These are phyloP conservation scores for Agrocybe praecox DNA, from an alignment of 768 basidiomycete species.

Conservation along the genomic window DNA sequence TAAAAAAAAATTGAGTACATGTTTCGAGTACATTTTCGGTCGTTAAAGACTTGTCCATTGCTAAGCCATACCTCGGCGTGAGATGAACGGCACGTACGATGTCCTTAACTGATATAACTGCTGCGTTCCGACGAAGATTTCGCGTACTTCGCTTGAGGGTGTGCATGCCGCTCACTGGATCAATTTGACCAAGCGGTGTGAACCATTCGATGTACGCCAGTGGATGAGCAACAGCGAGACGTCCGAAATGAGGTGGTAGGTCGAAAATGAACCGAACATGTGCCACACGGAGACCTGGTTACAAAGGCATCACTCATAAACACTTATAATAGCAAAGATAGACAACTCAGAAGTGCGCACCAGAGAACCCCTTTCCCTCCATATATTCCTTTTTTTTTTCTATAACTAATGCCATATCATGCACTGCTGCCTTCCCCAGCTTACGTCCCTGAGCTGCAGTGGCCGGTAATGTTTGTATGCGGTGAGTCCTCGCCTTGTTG, in stretches of 20 bases:
- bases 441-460: no score
- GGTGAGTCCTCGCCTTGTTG: no score
- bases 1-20: no score
- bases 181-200: slow-evolving; percentile 17
- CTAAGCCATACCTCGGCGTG: no score
- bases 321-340: slow-evolving; percentile 21
- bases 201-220: slow-evolving; percentile 27
- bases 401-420: no score
- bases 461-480: no score
- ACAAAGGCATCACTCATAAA: background rate
- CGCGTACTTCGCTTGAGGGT: slow-evolving; percentile 12
- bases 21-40: no score
- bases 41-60: no score
- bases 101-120: slow-evolving; percentile 15
- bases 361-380: no score
- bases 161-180: slow-evolving; percentile 13
- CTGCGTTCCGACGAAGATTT: slow-evolving; percentile 8
- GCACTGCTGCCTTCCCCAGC: no score
- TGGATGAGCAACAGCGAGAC: slow-evolving; percentile 3
- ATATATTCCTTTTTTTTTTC: no score
- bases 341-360: slow-evolving; percentile 4
- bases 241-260: slow-evolving; percentile 3
- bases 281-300: slow-evolving; percentile 21
- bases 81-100: background rate
- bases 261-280: slow-evolving; percentile 7